phyloP scores from a whole-genome alignment of 2,329 filamentous ascomycete species.

The Fusarium buxicola region DNA sequence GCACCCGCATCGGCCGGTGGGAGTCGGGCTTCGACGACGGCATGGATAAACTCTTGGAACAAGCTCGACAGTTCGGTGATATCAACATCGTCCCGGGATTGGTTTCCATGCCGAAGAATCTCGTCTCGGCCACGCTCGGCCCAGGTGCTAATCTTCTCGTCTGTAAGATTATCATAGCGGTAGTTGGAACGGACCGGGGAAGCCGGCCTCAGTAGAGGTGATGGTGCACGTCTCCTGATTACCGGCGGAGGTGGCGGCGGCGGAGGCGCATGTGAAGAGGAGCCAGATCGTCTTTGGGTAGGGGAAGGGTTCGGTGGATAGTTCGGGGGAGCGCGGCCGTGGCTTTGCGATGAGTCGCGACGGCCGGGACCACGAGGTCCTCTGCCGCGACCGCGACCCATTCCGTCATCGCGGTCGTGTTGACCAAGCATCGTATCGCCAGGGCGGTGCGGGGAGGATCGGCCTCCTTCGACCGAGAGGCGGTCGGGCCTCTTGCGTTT shows the following conservation, averaged over 20 bases:
- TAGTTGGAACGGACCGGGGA: constrained; percentile 62
- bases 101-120: constrained; percentile 72
- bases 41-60: constrained; percentile 86
- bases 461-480: constrained; percentile 59
- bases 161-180: constrained; percentile 81
- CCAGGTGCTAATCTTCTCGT: constrained; percentile 77
- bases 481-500: constrained; percentile 71
- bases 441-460: constrained; percentile 73
- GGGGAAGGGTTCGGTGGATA: constrained; percentile 42
- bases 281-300: constrained; percentile 39
- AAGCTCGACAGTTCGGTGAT: constrained; percentile 75
- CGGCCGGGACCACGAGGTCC: constrained; percentile 62
- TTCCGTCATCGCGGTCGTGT: constrained; percentile 66
- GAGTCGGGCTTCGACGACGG: constrained; percentile 77
- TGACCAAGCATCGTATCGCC: constrained; percentile 66
- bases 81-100: constrained; percentile 76
- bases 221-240: constrained; percentile 37
- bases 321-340: constrained; percentile 44
- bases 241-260: constrained; percentile 40
- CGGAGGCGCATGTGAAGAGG: constrained; percentile 37
- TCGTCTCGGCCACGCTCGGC: constrained; percentile 71
- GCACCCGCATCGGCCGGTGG: constrained; percentile 75
- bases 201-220: constrained; percentile 43
- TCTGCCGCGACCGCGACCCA: constrained; percentile 60
- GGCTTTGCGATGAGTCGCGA: constrained; percentile 62